phyloP scores from a whole-genome alignment of 257 asterid genomes.

The Paraleonurus japonicus region DNA sequence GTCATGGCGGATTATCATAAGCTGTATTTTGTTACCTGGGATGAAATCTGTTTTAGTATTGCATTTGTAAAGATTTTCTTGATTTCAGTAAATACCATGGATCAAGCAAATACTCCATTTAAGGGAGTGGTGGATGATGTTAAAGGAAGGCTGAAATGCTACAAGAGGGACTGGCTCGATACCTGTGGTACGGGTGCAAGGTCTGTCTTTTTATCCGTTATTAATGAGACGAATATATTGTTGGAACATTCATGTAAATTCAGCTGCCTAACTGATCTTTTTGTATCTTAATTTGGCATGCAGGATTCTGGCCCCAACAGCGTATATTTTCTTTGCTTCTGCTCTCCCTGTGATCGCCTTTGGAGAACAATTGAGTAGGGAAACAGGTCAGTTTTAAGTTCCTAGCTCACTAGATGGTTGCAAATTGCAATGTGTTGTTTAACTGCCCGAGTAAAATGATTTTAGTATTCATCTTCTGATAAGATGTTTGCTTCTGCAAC shows the following conservation, averaged over 20 bases:
- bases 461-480: neutral
- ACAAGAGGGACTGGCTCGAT: slow-evolving; percentile 56
- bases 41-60: slow-evolving; percentile 1
- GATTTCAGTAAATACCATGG: slow-evolving; percentile 36
- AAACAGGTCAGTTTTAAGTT: slow-evolving; percentile 56
- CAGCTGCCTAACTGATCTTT: slow-evolving; percentile 2
- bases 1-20: neutral
- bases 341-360: slow-evolving; percentile 94
- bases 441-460: neutral
- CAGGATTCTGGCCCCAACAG: slow-evolving; percentile 92
- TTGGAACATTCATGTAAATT: neutral
- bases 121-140: slow-evolving; percentile 44
- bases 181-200: slow-evolving; percentile 63
- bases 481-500: slow-evolving; percentile 14
- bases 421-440: neutral
- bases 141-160: slow-evolving; percentile 54
- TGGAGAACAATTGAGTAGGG: slow-evolving; percentile 88
- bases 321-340: slow-evolving; percentile 89
- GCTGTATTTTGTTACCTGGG: neutral
- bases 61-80: slow-evolving; percentile 10
- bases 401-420: neutral
- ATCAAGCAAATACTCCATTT: slow-evolving; percentile 38
- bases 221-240: neutral
- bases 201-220: slow-evolving; percentile 29
- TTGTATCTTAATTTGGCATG: neutral